These are phyloP conservation scores for Mortierella sp. DNA, from an alignment of 371 early-diverging fungal species.

Conservation along the genomic window DNA sequence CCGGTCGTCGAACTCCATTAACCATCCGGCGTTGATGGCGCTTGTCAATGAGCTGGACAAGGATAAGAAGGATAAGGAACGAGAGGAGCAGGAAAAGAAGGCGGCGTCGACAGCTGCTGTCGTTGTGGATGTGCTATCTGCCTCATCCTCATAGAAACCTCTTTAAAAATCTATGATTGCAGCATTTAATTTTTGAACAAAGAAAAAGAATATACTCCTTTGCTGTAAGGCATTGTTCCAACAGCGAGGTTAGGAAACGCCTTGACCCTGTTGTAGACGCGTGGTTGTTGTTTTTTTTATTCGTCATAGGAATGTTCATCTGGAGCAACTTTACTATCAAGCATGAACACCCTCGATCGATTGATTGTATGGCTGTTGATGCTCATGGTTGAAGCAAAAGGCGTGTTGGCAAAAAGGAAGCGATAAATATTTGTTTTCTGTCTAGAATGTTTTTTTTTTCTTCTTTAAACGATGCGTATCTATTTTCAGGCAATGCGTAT, in stretches of 20 bases:
- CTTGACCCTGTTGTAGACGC: conserved; percentile 2
- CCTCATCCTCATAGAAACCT: neutral
- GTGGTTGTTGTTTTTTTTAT: neutral
- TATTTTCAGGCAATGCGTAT: neutral
- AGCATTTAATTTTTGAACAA: neutral
- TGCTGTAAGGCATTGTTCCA: neutral
- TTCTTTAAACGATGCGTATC: no score
- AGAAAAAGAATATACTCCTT: neutral
- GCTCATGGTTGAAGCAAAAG: neutral
- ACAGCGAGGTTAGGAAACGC: neutral
- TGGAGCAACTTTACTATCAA: neutral
- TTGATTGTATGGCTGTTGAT: neutral
- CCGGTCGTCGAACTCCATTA: conserved; percentile 40
- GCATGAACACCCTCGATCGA: neutral
- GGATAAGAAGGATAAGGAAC: conserved; percentile 39
- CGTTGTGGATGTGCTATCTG: neutral
- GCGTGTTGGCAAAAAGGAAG: neutral
- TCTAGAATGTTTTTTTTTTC: neutral
- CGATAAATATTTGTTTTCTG: neutral
- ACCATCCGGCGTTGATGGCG: conserved; percentile 52
- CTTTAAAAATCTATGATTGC: neutral
- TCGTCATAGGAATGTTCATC: neutral
- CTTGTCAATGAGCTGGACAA: conserved; percentile 54
- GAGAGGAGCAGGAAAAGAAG: conserved; percentile 15
- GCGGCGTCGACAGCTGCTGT: neutral